These are phyloP conservation scores for Fusarium albidum DNA, from an alignment of 2,329 filamentous ascomycete genomes.

Conservation along the genomic window DNA sequence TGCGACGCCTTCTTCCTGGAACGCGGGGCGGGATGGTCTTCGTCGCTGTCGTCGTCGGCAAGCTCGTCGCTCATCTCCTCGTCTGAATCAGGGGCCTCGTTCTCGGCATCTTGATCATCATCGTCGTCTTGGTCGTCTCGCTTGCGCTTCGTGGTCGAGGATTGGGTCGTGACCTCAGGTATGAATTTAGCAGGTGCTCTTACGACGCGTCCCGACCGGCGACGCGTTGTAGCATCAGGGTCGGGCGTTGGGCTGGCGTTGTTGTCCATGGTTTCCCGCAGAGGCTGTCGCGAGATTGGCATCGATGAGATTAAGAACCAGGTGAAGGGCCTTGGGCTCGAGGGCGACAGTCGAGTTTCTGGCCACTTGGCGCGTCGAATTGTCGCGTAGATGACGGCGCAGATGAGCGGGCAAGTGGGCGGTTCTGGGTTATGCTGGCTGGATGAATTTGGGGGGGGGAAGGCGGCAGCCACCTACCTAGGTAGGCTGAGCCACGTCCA, in stretches of 20 bases:
- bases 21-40: conserved; percentile 49
- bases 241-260: conserved; percentile 63
- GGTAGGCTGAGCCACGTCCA: conserved; percentile 20
- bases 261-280: conserved; percentile 58
- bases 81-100: conserved; percentile 57
- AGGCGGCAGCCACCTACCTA: conserved; percentile 7
- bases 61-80: conserved; percentile 55
- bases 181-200: conserved; percentile 67
- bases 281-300: conserved; percentile 31
- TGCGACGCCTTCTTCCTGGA: conserved; percentile 54
- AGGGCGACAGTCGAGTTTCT: conserved; percentile 42
- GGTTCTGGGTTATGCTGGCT: conserved; percentile 27
- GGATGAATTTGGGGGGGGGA: conserved; percentile 38
- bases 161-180: conserved; percentile 54
- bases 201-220: conserved; percentile 74
- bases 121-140: conserved; percentile 56
- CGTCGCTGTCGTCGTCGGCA: conserved; percentile 56
- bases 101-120: conserved; percentile 51
- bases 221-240: conserved; percentile 62
- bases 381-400: conserved; percentile 40
- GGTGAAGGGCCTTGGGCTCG: conserved; percentile 38
- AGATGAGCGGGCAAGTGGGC: conserved; percentile 32
- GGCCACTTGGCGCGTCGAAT: conserved; percentile 42
- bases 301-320: conserved; percentile 28
- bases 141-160: conserved; percentile 65